Conservation (phyloP, 768 basidiomycete species). For the Mycena epipterygia region DNA sequence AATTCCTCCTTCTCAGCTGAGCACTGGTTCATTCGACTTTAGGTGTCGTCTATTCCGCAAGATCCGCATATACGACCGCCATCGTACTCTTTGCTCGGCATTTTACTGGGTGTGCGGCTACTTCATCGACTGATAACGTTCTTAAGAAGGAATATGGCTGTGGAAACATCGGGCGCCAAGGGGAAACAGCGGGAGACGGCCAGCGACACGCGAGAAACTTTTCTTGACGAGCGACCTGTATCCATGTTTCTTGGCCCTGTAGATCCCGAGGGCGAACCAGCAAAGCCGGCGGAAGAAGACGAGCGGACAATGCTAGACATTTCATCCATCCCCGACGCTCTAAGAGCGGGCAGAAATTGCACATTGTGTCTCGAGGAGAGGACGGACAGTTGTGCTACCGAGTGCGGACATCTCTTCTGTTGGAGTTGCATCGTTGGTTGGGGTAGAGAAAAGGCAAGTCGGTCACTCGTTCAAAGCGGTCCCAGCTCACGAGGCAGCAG, state of each 20-base stretch:
- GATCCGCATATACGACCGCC: conserved; percentile 82
- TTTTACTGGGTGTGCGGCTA: conserved; percentile 76
- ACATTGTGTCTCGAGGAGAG: conserved; percentile 90
- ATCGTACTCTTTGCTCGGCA: conserved; percentile 88
- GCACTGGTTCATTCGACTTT: conserved; percentile 4
- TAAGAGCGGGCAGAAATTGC: conserved; percentile 76
- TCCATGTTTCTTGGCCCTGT: conserved; percentile 65
- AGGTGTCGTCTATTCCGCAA: conserved; percentile 83
- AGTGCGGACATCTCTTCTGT: conserved; percentile 92
- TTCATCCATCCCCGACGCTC: conserved; percentile 61
- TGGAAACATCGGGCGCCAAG: conserved; percentile 38
- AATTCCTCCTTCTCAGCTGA: neutral
- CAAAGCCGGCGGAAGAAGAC: conserved; percentile 77
- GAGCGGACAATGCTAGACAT: conserved; percentile 77
- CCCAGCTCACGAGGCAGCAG: conserved; percentile 49
- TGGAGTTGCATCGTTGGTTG: conserved; percentile 92
- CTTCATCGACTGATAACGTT: conserved; percentile 69
- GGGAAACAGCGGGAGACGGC: conserved; percentile 45
- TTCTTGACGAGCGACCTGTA: conserved; percentile 73
- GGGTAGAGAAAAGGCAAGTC: conserved; percentile 85
- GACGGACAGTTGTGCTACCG: conserved; percentile 85
- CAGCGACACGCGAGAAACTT: conserved; percentile 51
- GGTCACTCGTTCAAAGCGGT: conserved; percentile 4
- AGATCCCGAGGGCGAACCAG: conserved; percentile 66
- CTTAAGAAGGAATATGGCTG: conserved; percentile 50